Evolutionary conservation across 106 monocot species (phyloP).

Genomic region (Dactylorhiza incarnata): DNA sequence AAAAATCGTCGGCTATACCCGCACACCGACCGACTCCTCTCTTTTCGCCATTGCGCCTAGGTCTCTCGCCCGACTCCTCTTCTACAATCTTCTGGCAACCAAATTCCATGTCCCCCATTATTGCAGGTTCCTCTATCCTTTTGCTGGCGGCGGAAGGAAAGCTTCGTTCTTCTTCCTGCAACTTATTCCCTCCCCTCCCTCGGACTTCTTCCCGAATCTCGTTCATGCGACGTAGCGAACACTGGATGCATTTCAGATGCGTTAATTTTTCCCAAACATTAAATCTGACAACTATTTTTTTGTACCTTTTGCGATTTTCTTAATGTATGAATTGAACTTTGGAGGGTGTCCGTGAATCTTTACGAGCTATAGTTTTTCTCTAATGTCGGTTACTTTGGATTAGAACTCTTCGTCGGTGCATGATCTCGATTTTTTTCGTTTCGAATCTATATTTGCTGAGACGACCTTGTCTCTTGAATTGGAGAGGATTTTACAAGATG

Average conservation of each 20-base stretch:
- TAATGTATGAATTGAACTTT: neutral
- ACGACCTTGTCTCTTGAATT: neutral
- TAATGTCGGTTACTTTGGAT: neutral
- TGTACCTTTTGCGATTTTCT: neutral
- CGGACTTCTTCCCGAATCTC: neutral
- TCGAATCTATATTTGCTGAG: neutral
- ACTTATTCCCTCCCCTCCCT: neutral
- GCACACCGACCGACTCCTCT: too few relatives aligned
- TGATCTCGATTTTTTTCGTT: neutral
- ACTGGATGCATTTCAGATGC: neutral
- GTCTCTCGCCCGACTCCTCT: too few relatives aligned
- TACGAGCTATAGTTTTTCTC: neutral
- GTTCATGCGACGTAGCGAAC: neutral
- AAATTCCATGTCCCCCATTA: too few relatives aligned
- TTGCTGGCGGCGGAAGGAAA: too few relatives aligned
- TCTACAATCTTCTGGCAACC: too few relatives aligned
- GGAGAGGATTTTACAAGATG: constrained; percentile 34
- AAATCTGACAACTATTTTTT: neutral
- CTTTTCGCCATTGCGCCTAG: too few relatives aligned
- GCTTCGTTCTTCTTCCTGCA: too few relatives aligned
- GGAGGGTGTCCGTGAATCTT: neutral
- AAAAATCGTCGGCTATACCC: too few relatives aligned
- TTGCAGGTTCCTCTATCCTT: too few relatives aligned
- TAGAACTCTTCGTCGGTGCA: neutral
- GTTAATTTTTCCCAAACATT: neutral